A percentile compares a stretch with the other conserved stretches of the same genome.
phyloP scores from a whole-genome alignment of 1,284 basidiomycete species.

The Malassezia obtusa region DNA sequence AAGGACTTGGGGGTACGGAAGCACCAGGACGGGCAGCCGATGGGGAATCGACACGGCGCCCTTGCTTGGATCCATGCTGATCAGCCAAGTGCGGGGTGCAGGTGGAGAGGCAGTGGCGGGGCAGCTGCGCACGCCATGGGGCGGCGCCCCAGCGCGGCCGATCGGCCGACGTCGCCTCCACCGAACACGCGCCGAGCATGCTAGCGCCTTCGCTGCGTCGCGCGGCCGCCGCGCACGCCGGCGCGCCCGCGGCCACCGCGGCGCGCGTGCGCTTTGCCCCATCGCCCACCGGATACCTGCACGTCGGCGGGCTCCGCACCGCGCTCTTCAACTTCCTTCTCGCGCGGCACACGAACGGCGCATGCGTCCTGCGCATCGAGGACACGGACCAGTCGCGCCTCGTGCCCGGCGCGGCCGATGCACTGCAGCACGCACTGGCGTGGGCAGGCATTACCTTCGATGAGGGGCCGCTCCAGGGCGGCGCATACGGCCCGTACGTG shows the following conservation, averaged over 20 bases:
- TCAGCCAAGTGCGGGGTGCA: background rate
- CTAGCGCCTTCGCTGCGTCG: background rate
- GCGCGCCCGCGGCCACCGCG: background rate
- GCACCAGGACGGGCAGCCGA: slow-evolving; percentile 35
- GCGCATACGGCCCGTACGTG: slow-evolving; percentile 28
- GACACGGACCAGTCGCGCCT: slow-evolving; percentile 66
- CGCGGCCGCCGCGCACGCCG: background rate
- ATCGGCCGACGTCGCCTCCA: slow-evolving; percentile 4
- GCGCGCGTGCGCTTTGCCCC: slow-evolving; percentile 75
- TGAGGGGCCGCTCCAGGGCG: slow-evolving; percentile 59
- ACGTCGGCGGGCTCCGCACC: slow-evolving; percentile 90
- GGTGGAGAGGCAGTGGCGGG: no score
- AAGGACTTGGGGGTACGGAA: slow-evolving; percentile 43
- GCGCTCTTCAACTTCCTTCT: slow-evolving; percentile 87
- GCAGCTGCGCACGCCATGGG: background rate
- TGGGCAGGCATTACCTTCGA: slow-evolving; percentile 94
- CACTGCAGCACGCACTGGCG: slow-evolving; percentile 63
- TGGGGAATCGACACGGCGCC: slow-evolving; percentile 22
- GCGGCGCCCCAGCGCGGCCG: no score
- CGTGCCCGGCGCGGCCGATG: slow-evolving; percentile 73
- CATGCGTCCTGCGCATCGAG: slow-evolving; percentile 84
- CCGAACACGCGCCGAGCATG: background rate
- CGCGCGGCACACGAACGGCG: slow-evolving; percentile 67
- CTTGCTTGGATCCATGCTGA: background rate
- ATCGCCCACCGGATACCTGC: slow-evolving; percentile 85